phyloP scores from a whole-genome alignment of 108 stramenopile species.

The Nitzschia sp. region DNA sequence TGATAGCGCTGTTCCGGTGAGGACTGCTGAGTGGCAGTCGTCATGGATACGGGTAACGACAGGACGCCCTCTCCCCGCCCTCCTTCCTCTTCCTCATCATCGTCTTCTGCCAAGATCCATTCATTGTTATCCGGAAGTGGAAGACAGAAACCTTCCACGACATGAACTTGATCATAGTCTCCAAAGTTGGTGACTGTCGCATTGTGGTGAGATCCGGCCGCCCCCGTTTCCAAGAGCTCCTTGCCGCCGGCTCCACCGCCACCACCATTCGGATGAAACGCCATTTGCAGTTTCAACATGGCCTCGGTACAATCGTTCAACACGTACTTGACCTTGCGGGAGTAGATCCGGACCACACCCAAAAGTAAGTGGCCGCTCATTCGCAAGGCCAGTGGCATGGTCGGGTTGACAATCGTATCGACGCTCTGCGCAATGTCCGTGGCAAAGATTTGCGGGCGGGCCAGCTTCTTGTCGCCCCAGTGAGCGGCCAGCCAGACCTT shows the following conservation, averaged over 20 bases:
- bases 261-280: slow-evolving; percentile 56
- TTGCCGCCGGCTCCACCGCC: slow-evolving; percentile 15
- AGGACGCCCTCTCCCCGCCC: background rate
- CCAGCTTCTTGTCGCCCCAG: slow-evolving; percentile 98
- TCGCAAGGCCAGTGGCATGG: slow-evolving; percentile 95
- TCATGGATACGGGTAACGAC: background rate
- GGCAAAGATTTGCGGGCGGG: slow-evolving; percentile 92
- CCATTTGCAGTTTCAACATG: slow-evolving; percentile 97
- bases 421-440: slow-evolving; percentile 94
- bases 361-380: slow-evolving; percentile 95
- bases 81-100: slow-evolving; percentile 34
- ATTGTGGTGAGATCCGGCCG: background rate
- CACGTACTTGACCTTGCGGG: slow-evolving; percentile 94
- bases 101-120: slow-evolving; percentile 75
- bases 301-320: slow-evolving; percentile 98
- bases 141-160: slow-evolving; percentile 45
- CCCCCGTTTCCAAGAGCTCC: background rate
- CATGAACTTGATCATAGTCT: slow-evolving; percentile 56
- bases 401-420: slow-evolving; percentile 93
- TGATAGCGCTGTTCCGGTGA: slow-evolving; percentile 27
- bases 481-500: slow-evolving; percentile 99
- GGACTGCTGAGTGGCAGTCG: slow-evolving; percentile 14
- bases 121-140: slow-evolving; percentile 48
- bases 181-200: slow-evolving; percentile 78
- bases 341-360: slow-evolving; percentile 97